Evolutionary conservation across 106 monocot species (phyloP).

Genomic region (Ottelia alismoides): DNA sequence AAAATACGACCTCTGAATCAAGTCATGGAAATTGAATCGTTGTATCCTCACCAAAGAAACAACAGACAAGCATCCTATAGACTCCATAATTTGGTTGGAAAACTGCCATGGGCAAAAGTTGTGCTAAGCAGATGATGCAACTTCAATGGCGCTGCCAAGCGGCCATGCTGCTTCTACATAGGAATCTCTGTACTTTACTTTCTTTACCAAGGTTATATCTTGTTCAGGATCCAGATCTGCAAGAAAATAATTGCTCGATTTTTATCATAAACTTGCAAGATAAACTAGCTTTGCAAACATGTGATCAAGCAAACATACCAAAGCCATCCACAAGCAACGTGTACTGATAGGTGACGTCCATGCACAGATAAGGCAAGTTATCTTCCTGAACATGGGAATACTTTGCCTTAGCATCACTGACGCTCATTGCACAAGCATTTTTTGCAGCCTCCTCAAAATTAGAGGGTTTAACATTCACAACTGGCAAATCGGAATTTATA

Average conservation of each 20-base stretch:
- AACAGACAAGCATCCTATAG: no score
- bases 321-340: constrained; percentile 15
- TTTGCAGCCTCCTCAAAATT: constrained; percentile 12
- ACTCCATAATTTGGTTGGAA: no score
- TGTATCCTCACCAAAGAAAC: no score
- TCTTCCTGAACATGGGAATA: not conserved
- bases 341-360: constrained; percentile 16
- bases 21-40: no score
- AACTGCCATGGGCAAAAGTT: no score
- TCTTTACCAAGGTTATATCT: no score
- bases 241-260: no score
- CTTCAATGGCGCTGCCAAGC: constrained; percentile 80
- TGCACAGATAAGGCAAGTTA: constrained; percentile 10
- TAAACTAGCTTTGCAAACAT: not conserved
- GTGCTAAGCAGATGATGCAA: constrained; percentile 35
- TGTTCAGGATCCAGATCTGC: no score
- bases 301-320: not conserved
- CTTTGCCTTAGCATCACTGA: constrained; percentile 3
- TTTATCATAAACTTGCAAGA: no score
- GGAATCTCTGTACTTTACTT: no score
- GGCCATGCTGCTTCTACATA: constrained; percentile 95
- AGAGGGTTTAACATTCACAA: constrained; percentile 7
- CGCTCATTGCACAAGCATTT: constrained; percentile 4
- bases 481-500: constrained; percentile 1
- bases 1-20: no score